Evolutionary conservation across 208 protist genomes (phyloP).

Genomic region (Angomonas desouzai): DNA sequence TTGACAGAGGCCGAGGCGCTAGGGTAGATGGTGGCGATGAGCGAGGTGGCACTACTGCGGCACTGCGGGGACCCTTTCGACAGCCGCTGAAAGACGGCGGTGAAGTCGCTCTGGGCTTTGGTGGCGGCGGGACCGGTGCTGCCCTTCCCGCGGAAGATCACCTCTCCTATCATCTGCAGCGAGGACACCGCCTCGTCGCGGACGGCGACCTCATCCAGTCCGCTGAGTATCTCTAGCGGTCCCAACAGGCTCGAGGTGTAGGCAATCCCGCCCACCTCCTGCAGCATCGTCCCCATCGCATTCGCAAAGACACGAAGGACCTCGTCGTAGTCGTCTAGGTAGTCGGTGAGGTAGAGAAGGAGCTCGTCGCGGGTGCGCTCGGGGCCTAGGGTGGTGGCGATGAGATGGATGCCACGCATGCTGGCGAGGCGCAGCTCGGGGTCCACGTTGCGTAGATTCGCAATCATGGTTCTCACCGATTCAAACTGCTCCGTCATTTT

Average conservation of each 20-base stretch:
- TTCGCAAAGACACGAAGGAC: slow-evolving; percentile 97
- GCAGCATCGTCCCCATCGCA: slow-evolving; percentile 96
- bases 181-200: slow-evolving; percentile 94
- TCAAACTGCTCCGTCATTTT: slow-evolving; percentile 86
- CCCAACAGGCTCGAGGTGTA: slow-evolving; percentile 88
- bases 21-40: slow-evolving; percentile 92
- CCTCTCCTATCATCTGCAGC: slow-evolving; percentile 61
- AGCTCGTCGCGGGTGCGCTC: slow-evolving; percentile 96
- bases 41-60: slow-evolving; percentile 90
- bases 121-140: slow-evolving; percentile 11
- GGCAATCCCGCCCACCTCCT: slow-evolving; percentile 93
- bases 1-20: slow-evolving; percentile 38
- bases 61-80: slow-evolving; percentile 93
- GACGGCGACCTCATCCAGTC: slow-evolving; percentile 96
- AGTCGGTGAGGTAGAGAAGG: slow-evolving; percentile 96
- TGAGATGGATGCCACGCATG: slow-evolving; percentile 96
- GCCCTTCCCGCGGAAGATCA: slow-evolving; percentile 50
- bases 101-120: slow-evolving; percentile 81
- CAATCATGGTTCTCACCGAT: slow-evolving; percentile 95
- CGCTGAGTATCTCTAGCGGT: slow-evolving; percentile 95
- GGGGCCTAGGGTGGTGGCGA: slow-evolving; percentile 94
- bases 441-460: slow-evolving; percentile 96
- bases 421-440: slow-evolving; percentile 95
- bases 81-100: slow-evolving; percentile 85
- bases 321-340: slow-evolving; percentile 98